Evolutionary conservation across 306 rosid genomes (phyloP), one percentile per base, ranked within the genome.

Genomic region (Urtica urens): DNA sequence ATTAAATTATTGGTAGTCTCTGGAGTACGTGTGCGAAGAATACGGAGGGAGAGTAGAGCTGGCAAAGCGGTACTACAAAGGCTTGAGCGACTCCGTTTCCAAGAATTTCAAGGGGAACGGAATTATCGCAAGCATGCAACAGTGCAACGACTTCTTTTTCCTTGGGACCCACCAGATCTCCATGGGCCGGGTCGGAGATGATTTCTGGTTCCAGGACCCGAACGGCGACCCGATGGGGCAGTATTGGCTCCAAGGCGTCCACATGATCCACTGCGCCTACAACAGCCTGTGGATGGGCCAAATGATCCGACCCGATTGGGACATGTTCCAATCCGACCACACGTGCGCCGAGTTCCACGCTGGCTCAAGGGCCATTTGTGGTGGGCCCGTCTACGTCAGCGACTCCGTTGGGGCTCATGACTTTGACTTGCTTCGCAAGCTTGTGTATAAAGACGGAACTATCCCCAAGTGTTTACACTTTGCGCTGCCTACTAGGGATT

Each of bases 251-350:
- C 93, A 88, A 57, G 95, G 96, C 23, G 86, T 83, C 4, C 94
- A 88, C 51, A 88, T 88, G 94, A 74, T 88, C 63, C 88, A 78
- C 23, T 80, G 94, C 46, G 76, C 96, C 45, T 88, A 80, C 49
- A 88, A 88, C 64, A 88, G 93, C 69, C 60, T 88, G 79, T 88
- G 96, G 96, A 88, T 88, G 86, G 88, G 94, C 18, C 88, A 88
- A 37, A 74, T 88, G 39, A 78, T 78, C 62, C 94, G 74, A 1
- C 96, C 93, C 1, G 96, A 88, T 63, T 88, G 96, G 94, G 94
- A 88, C 52, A 88, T 88, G 96, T 88, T 88, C 70, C 93, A 80
- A 48, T 88, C 94, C 14, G 93, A 80, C 34, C 88, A 83, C 65
- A 23, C 46, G 3, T 87, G 93, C 66, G 88, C 93, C 59, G 81